Percentiles rank a stretch among this genome's conserved stretches.
phyloP scores from a whole-genome alignment of 331 rosid genomes.

The Spiraea crenata region DNA sequence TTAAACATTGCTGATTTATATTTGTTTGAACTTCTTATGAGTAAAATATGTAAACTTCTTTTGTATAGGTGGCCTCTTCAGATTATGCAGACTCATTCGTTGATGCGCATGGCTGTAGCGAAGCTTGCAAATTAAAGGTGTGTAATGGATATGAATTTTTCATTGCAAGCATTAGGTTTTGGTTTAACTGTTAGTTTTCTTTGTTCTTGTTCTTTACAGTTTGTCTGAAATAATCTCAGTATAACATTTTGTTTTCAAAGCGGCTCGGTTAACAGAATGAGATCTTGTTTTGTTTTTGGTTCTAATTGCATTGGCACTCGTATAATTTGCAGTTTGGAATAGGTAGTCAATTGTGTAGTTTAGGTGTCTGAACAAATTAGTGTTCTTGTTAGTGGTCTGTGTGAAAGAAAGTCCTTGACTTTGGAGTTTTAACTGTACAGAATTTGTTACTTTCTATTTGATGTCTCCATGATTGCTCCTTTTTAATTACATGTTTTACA shows the following conservation, averaged over 20 bases:
- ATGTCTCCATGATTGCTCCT: constrained; percentile 5
- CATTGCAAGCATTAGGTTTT: constrained; percentile 7
- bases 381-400: background rate
- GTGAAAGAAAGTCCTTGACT: constrained; percentile 8
- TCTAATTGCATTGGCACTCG: background rate
- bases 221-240: background rate
- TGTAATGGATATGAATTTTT: constrained; percentile 22
- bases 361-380: constrained; percentile 1
- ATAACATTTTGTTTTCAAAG: background rate
- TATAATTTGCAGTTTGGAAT: background rate
- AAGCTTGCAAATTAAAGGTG: constrained; percentile 75
- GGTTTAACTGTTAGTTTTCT: constrained; percentile 1
- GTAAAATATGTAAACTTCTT: constrained; percentile 18
- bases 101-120: constrained; percentile 36
- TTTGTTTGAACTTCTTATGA: constrained; percentile 5
- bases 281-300: background rate
- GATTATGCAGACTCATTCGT: constrained; percentile 28
- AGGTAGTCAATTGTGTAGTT: background rate
- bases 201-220: background rate
- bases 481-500: constrained; percentile 31
- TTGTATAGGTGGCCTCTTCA: constrained; percentile 54
- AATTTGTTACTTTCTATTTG: constrained; percentile 8
- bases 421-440: background rate
- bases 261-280: background rate
- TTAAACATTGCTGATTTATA: constrained; percentile 2